phyloP scores from a whole-genome alignment of 306 rosid species.

The Aeschynomene evenia region DNA sequence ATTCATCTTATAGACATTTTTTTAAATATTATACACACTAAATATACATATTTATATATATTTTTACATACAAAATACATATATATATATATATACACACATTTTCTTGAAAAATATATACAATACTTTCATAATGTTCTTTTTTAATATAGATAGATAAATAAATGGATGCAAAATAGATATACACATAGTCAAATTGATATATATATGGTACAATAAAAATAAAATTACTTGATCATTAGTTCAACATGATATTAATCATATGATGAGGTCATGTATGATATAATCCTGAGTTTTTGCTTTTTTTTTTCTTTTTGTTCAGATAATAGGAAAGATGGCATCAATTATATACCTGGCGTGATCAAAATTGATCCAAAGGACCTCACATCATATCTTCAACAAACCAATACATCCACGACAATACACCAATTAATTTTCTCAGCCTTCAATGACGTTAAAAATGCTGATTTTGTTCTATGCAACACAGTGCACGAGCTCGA shows the following conservation, averaged over 20 bases:
- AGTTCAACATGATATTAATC: neutral
- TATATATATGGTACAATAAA: neutral
- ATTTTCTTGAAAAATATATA: too few species aligned
- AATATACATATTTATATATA: too few species aligned
- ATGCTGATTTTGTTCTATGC: constrained; percentile 50
- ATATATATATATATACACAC: too few species aligned
- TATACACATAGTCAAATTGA: too few species aligned
- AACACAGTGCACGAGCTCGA: constrained; percentile 56
- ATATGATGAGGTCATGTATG: neutral
- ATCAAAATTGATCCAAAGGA: constrained; percentile 47
- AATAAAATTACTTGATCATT: neutral
- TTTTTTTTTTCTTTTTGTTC: neutral
- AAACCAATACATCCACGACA: constrained; percentile 13
- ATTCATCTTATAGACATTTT: too few species aligned
- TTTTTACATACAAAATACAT: too few species aligned
- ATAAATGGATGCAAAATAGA: too few species aligned
- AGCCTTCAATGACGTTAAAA: constrained; percentile 41
- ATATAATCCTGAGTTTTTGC: too few species aligned
- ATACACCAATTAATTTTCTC: constrained; percentile 11
- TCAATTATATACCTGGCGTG: constrained; percentile 64
- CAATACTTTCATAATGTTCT: too few species aligned
- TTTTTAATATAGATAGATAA: too few species aligned
- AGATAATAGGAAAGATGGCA: constrained; percentile 47
- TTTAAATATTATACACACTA: too few species aligned
- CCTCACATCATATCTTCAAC: constrained; percentile 55